Conservation (phyloP, 257 asterid species). For the Solanum sejunctum region DNA sequence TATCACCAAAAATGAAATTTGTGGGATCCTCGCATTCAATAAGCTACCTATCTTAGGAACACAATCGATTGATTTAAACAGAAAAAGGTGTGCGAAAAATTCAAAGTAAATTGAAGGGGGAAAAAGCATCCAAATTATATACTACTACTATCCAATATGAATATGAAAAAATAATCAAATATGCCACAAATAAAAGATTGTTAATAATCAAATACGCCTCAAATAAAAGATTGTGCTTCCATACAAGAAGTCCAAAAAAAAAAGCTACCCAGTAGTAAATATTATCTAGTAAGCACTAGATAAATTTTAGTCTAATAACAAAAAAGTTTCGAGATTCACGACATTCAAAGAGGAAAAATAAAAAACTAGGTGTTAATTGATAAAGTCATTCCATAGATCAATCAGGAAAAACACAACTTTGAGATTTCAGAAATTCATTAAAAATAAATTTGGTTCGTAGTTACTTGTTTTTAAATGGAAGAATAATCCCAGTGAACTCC, state of each 20-base stretch:
- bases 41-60: background rate
- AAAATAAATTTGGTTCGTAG: background rate
- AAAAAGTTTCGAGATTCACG: background rate
- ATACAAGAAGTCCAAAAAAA: background rate
- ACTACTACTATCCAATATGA: background rate
- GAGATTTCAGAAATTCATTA: background rate
- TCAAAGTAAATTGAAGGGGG: background rate
- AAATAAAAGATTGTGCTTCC: background rate
- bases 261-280: background rate
- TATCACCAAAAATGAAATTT: too few species aligned
- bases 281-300: background rate
- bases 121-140: background rate
- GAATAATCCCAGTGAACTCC: background rate
- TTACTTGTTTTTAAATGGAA: background rate
- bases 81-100: background rate
- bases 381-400: background rate
- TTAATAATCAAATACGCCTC: too few species aligned
- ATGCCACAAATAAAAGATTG: background rate
- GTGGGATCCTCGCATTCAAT: background rate
- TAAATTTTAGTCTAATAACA: background rate
- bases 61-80: background rate
- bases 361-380: background rate
- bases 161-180: background rate
- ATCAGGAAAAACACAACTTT: background rate
- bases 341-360: background rate